Conservation (phyloP, 495 filamentous ascomycete species). For the Halenospora varia region DNA sequence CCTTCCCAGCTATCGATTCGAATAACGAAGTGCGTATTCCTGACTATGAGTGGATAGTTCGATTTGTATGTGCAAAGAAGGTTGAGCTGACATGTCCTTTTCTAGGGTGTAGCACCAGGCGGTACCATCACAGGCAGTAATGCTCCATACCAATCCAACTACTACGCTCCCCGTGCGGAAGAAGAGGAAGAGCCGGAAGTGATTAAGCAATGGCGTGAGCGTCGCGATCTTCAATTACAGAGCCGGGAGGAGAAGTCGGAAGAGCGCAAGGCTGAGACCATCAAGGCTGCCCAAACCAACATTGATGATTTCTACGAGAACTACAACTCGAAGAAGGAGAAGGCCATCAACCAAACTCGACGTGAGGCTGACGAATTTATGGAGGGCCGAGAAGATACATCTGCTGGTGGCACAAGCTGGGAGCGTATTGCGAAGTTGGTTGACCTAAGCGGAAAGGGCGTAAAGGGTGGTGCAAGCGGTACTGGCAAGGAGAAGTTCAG, state of each 20-base stretch:
- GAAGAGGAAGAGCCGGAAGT: slow-evolving; percentile 83
- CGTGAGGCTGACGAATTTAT: slow-evolving; percentile 95
- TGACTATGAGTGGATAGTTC: no score
- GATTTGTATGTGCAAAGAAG: background rate
- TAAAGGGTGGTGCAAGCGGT: slow-evolving; percentile 75
- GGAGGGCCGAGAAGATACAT: slow-evolving; percentile 81
- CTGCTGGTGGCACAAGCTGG: slow-evolving; percentile 94
- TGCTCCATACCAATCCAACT: slow-evolving; percentile 65
- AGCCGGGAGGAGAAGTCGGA: slow-evolving; percentile 75
- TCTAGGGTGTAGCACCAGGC: slow-evolving; percentile 75
- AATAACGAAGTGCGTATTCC: slow-evolving; percentile 66
- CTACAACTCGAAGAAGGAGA: slow-evolving; percentile 96
- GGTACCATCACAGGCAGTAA: slow-evolving; percentile 81
- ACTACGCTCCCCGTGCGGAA: slow-evolving; percentile 43
- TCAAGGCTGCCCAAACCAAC: slow-evolving; percentile 79
- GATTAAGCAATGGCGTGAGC: slow-evolving; percentile 88
- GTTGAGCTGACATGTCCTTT: slow-evolving; percentile 12
- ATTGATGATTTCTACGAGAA: slow-evolving; percentile 99
- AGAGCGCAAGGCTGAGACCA: slow-evolving; percentile 72
- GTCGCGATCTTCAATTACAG: slow-evolving; percentile 69
- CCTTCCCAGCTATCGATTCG: slow-evolving; percentile 79
- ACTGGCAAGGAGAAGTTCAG: slow-evolving; percentile 94
- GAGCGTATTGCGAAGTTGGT: slow-evolving; percentile 96
- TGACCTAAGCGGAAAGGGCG: slow-evolving; percentile 91
- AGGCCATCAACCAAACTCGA: slow-evolving; percentile 76